phyloP scores from a whole-genome alignment of 2,329 filamentous ascomycete species.

The Knufia petricola region DNA sequence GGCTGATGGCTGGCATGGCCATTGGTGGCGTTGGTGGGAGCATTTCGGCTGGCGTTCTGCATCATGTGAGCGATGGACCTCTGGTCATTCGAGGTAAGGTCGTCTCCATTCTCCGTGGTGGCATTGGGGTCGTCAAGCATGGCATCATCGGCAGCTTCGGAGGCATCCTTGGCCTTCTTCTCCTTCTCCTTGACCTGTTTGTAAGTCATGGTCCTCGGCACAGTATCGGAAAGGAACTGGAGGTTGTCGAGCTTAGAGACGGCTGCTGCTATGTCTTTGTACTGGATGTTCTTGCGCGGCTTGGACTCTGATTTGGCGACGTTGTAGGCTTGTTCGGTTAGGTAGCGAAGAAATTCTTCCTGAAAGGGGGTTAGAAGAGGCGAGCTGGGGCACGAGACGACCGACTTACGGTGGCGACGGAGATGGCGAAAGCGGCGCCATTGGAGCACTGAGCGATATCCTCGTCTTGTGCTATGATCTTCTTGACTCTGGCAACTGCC shows the following conservation, averaged over 20 bases:
- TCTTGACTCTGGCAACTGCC: slow-evolving; percentile 85
- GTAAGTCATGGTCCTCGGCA: slow-evolving; percentile 76
- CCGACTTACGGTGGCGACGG: slow-evolving; percentile 64
- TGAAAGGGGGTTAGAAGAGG: slow-evolving; percentile 28
- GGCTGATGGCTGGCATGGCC: not conserved
- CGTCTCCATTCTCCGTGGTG: slow-evolving; percentile 22
- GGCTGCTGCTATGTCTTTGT: slow-evolving; percentile 83
- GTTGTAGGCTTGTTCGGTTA: slow-evolving; percentile 74
- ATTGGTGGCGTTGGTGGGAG: slow-evolving; percentile 4
- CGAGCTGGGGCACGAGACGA: not conserved
- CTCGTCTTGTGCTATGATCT: slow-evolving; percentile 81
- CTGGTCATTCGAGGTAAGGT: slow-evolving; percentile 20
- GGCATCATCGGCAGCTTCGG: slow-evolving; percentile 24
- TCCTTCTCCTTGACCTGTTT: slow-evolving; percentile 63
- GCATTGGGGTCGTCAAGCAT: slow-evolving; percentile 10
- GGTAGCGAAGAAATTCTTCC: slow-evolving; percentile 94
- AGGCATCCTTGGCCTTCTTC: slow-evolving; percentile 3
- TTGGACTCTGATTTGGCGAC: slow-evolving; percentile 87
- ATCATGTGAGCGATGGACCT: slow-evolving; percentile 13
- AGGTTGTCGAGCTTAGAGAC: slow-evolving; percentile 84
- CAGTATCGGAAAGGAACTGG: slow-evolving; percentile 84
- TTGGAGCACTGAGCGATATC: slow-evolving; percentile 82
- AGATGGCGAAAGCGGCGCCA: slow-evolving; percentile 89
- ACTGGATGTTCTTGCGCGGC: slow-evolving; percentile 86
- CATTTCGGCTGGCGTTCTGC: not conserved